Percentiles rank a stretch among this genome's conserved stretches.
Conservation (phyloP, 2,329 filamentous ascomycete species). For the Monascus ruber region DNA sequence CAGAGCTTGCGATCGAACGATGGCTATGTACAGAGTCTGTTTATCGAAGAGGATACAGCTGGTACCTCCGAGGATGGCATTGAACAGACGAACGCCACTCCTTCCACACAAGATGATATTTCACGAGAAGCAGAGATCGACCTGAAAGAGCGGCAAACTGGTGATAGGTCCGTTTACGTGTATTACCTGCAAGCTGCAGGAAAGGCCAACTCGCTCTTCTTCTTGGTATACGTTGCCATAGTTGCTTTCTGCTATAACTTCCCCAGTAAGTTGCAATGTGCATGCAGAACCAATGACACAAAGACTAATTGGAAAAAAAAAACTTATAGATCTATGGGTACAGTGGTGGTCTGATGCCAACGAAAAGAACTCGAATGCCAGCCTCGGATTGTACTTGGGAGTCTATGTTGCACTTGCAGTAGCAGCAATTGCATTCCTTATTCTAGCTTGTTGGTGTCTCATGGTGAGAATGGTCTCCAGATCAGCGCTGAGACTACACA, state of each 20-base stretch:
- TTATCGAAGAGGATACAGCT: neutral
- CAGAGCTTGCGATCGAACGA: slow-evolving; percentile 21
- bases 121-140: slow-evolving; percentile 1
- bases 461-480: slow-evolving; percentile 33
- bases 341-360: slow-evolving; percentile 32
- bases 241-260: neutral
- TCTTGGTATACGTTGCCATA: slow-evolving; percentile 14
- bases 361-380: slow-evolving; percentile 20
- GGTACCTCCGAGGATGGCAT: neutral
- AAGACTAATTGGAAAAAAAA: neutral
- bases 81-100: neutral
- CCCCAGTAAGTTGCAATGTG: neutral
- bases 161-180: slow-evolving; percentile 33
- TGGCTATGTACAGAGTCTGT: neutral
- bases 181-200: slow-evolving; percentile 31
- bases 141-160: slow-evolving; percentile 15
- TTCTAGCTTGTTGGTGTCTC: slow-evolving; percentile 25
- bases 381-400: slow-evolving; percentile 26
- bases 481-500: slow-evolving; percentile 41
- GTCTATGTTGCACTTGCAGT: slow-evolving; percentile 30
- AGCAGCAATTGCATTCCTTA: slow-evolving; percentile 24
- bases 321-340: slow-evolving; percentile 25
- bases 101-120: neutral
- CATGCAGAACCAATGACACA: neutral
- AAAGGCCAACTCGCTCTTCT: slow-evolving; percentile 22